phyloP scores from a whole-genome alignment of 139 green algal genomes.

The Closterium sp. region DNA sequence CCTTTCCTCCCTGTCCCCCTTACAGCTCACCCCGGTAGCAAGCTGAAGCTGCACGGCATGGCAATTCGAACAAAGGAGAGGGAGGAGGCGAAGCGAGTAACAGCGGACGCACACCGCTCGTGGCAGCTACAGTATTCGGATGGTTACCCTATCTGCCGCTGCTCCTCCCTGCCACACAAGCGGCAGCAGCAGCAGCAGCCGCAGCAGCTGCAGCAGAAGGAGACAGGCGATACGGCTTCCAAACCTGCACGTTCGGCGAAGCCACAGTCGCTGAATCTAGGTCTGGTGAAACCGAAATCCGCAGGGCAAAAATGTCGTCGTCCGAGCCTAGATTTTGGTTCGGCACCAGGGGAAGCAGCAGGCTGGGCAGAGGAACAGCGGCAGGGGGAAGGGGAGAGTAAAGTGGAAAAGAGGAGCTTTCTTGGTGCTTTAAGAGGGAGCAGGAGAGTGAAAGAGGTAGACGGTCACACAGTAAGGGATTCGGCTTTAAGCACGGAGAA shows the following conservation, averaged over 20 bases:
- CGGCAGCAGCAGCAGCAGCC: neutral
- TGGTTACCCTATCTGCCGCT: neutral
- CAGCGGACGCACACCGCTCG: neutral
- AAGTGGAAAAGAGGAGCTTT: neutral
- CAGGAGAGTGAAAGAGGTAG: neutral
- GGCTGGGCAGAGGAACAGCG: neutral
- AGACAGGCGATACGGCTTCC: neutral
- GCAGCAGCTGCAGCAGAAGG: neutral
- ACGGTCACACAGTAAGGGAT: neutral
- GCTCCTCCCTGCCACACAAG: neutral
- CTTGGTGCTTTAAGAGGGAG: neutral
- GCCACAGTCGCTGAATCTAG: neutral
- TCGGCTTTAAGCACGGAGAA: neutral
- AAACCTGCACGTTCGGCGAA: neutral
- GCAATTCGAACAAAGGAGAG: neutral
- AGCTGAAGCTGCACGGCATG: neutral
- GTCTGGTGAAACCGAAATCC: neutral
- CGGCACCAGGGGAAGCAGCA: neutral
- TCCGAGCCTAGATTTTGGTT: neutral
- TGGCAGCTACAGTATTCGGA: neutral
- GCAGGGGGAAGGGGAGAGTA: neutral
- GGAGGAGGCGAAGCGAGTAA: neutral
- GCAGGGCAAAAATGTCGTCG: neutral
- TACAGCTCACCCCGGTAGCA: neutral
- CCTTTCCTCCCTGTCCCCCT: neutral